Evolutionary conservation across 495 filamentous ascomycete species (phyloP).

Genomic region (Talaromyces proteolyticus): DNA sequence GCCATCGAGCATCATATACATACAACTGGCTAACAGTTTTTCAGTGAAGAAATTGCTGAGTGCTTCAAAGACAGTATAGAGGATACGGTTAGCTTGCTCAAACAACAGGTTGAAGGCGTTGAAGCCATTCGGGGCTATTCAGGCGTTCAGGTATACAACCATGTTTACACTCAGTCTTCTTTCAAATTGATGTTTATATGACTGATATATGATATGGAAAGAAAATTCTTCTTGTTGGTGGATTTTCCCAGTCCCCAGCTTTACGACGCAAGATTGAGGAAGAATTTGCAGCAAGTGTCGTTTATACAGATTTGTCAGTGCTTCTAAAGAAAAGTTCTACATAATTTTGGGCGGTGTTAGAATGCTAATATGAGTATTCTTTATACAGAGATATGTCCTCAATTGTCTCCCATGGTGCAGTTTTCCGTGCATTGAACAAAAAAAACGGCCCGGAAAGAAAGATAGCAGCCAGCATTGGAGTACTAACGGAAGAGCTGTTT

Average conservation of each 20-base stretch:
- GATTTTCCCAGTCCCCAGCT: conserved; percentile 6
- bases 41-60: neutral
- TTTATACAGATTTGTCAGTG: too few relatives aligned
- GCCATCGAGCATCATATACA: too few relatives aligned
- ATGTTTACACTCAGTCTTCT: too few relatives aligned
- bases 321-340: neutral
- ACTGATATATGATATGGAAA: neutral
- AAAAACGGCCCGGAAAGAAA: conserved; percentile 7
- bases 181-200: neutral
- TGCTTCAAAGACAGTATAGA: neutral
- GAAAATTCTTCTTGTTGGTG: conserved; percentile 8
- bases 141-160: too few relatives aligned
- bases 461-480: conserved; percentile 7
- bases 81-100: neutral
- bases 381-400: conserved; percentile 1
- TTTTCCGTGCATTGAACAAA: conserved; percentile 9
- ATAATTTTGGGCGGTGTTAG: neutral
- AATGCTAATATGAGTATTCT: too few relatives aligned
- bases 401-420: conserved; percentile 8
- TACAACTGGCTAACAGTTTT: too few relatives aligned
- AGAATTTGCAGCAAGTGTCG: neutral
- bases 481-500: conserved; percentile 5
- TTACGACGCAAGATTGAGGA: neutral
- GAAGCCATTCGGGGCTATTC: too few relatives aligned
- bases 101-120: neutral